phyloP scores from a whole-genome alignment of 441 rosid species.

The Syzygium syzygioides region DNA sequence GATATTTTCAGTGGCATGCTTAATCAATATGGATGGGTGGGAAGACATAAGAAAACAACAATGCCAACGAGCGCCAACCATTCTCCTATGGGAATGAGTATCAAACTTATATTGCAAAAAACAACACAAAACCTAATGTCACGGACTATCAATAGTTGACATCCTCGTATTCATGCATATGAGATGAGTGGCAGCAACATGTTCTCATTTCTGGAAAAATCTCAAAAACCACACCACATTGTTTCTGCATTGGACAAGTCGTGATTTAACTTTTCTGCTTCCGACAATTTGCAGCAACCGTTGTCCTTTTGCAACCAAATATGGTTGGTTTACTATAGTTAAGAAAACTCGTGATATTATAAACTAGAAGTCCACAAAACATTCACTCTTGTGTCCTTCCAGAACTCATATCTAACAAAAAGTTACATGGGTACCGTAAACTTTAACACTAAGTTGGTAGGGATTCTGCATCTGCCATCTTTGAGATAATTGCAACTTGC shows the following conservation, averaged over 20 bases:
- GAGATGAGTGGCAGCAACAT: background rate
- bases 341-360: background rate
- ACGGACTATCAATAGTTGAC: background rate
- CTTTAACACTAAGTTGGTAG: background rate
- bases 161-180: background rate
- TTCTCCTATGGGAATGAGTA: background rate
- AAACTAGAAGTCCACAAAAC: background rate
- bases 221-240: background rate
- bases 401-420: background rate
- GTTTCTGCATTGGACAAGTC: background rate
- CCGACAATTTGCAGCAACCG: background rate
- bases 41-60: background rate
- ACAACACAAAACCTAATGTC: background rate
- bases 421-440: background rate
- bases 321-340: background rate
- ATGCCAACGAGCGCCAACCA: background rate
- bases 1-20: conserved; percentile 6
- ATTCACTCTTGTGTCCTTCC: background rate
- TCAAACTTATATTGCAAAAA: background rate
- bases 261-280: background rate
- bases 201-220: background rate
- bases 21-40: background rate
- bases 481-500: background rate
- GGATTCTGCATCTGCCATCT: background rate
- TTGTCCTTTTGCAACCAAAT: background rate